Conservation (phyloP, 2,329 filamentous ascomycete genomes). For the Botrytis pseudocinerea region DNA sequence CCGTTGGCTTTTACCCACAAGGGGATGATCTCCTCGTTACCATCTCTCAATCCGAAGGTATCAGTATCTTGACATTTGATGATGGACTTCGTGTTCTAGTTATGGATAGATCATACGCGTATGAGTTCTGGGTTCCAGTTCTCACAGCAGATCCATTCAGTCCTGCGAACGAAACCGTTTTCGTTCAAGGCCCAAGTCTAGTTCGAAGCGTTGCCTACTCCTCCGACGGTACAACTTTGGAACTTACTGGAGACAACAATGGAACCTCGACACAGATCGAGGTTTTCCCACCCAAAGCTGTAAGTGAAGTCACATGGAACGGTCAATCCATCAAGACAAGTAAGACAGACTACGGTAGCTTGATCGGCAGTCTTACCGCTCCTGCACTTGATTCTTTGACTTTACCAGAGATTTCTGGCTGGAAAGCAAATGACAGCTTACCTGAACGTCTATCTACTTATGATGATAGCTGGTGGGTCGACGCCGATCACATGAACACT, state of each 20-base stretch:
- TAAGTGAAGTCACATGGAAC: slow-evolving; percentile 54
- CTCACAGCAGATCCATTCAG: slow-evolving; percentile 46
- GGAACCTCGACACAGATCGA: slow-evolving; percentile 45
- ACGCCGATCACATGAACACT: slow-evolving; percentile 22
- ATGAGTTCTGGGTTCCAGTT: slow-evolving; percentile 57
- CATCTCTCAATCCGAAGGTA: slow-evolving; percentile 52
- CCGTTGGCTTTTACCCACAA: slow-evolving; percentile 46
- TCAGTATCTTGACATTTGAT: slow-evolving; percentile 49
- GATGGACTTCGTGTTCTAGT: slow-evolving; percentile 53
- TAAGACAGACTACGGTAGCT: slow-evolving; percentile 47
- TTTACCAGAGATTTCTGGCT: slow-evolving; percentile 31
- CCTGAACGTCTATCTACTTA: slow-evolving; percentile 46
- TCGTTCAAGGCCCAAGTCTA: slow-evolving; percentile 54
- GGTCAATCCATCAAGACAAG: slow-evolving; percentile 42
- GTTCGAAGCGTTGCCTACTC: slow-evolving; percentile 47
- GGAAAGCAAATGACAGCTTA: slow-evolving; percentile 47
- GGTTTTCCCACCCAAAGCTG: slow-evolving; percentile 49
- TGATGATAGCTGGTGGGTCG: slow-evolving; percentile 41
- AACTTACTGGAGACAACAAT: slow-evolving; percentile 49
- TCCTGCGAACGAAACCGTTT: slow-evolving; percentile 42
- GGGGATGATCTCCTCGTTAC: slow-evolving; percentile 46
- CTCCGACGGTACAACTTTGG: slow-evolving; percentile 42
- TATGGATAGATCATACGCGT: slow-evolving; percentile 55
- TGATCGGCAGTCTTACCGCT: slow-evolving; percentile 33
- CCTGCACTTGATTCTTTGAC: slow-evolving; percentile 24